phyloP scores from a whole-genome alignment of 1,284 basidiomycete genomes.

The Vanrija humicola region DNA sequence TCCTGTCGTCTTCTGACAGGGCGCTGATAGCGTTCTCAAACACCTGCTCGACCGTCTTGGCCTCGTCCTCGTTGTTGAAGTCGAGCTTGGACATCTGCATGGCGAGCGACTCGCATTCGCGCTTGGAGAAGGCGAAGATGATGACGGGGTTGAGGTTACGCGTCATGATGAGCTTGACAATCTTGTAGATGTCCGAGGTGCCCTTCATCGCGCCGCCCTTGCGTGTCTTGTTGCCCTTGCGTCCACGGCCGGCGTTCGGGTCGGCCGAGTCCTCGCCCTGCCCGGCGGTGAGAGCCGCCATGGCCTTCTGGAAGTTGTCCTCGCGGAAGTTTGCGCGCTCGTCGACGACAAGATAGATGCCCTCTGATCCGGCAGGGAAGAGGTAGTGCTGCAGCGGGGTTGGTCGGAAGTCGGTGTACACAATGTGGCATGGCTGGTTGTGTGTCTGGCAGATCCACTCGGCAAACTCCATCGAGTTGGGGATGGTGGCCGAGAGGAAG shows the following conservation, averaged over 20 bases:
- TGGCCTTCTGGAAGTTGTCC: conserved; percentile 96
- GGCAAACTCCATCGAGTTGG: conserved; percentile 99
- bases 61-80: conserved; percentile 92
- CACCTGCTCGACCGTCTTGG: conserved; percentile 79
- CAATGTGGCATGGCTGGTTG: conserved; percentile 97
- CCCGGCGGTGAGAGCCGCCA: conserved; percentile 82
- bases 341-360: conserved; percentile 96
- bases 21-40: conserved; percentile 94
- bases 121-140: conserved; percentile 97
- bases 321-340: conserved; percentile 96
- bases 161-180: conserved; percentile 97
- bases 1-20: conserved; percentile 79
- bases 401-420: conserved; percentile 98
- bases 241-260: conserved; percentile 72
- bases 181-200: conserved; percentile 82
- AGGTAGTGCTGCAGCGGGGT: conserved; percentile 98
- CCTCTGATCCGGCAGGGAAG: conserved; percentile 93
- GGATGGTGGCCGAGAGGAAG: conserved; percentile 99
- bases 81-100: conserved; percentile 91
- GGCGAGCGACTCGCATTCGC: conserved; percentile 93
- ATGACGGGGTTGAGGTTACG: conserved; percentile 99
- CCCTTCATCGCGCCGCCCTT: conserved; percentile 84
- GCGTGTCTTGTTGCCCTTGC: conserved; percentile 75
- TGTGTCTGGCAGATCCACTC: conserved; percentile 98
- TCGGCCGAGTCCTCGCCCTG: conserved; percentile 92